Base-by-base conservation (phyloP, 2,329 filamentous ascomycete species). In the Scorias spongiosa region DNA sequence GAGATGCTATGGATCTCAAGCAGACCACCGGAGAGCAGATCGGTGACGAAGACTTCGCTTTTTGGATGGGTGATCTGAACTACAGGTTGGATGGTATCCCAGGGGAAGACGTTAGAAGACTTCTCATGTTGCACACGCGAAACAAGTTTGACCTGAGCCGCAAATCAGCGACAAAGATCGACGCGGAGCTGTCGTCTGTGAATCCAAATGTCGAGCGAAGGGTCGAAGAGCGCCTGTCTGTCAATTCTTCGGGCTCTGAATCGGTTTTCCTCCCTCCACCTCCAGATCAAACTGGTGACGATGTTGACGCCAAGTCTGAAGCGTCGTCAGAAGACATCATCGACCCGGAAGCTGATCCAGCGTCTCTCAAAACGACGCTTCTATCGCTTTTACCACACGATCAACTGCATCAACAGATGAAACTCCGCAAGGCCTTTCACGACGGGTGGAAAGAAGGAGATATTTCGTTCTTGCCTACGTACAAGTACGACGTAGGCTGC, bases 401-500 rank as follows among this genome's bases (percentile, higher is more conserved):
- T 54, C 88, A 98, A 61, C 72, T 98, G 4, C 73, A 70, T 4
- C 74, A 78, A 45, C 75, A 85, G 46, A 87, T 93, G 53, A 77
- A 74, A 50, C 66, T 76, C 34, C 74, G 77, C n/a, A 91, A 83
- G 57, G 78, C 80, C 0, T 93, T 98, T 49, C 77, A 93, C 47
- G 84, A 94, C 48, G 89, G 88, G 1, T 98, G 91, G 88, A 74
- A 75, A 42, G 91, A 98, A 68, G 91, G 88, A 0, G 71, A 78
- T 1, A 88, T 98, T 44, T 76, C 76, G 1, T 98, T 98, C 56
- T 61, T 96, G 12, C 91, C 91, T 1, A 93, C 91, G 0, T 98
- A 98, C 64, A 98, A 98, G 62, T 98, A 98, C 54, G 93, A 98
- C 56, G 72, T 94, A 26, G 91, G 91, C n/a, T 93, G 83, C 28